A percentile compares a stretch with the other conserved stretches of the same genome.
Conservation (phyloP, 2,329 filamentous ascomycete genomes). For the Phaeoacremonium minimum region DNA sequence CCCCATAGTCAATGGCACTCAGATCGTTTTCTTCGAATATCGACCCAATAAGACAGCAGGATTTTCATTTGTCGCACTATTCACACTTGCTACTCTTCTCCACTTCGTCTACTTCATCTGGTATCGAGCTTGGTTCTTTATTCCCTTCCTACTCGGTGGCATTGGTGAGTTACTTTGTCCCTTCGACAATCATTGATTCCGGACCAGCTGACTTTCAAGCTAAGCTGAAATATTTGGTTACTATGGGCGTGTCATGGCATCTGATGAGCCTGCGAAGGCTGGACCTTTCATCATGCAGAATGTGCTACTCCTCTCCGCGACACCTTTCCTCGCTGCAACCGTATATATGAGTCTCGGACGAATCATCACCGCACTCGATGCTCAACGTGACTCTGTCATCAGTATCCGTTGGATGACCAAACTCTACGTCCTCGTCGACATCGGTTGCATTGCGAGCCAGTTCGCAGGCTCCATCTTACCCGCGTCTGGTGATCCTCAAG, state of each 20-base stretch:
- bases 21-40: conserved; percentile 12
- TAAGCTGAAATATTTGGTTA: conserved; percentile 33
- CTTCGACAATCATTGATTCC: neutral
- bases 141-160: conserved; percentile 9
- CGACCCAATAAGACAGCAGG: conserved; percentile 9
- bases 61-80: conserved; percentile 11
- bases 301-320: conserved; percentile 30
- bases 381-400: conserved; percentile 29
- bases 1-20: conserved; percentile 9
- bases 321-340: conserved; percentile 32
- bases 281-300: conserved; percentile 29
- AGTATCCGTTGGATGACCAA: conserved; percentile 32
- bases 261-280: conserved; percentile 11
- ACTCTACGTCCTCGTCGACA: conserved; percentile 40
- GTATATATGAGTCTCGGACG: conserved; percentile 36
- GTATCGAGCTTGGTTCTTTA: conserved; percentile 7
- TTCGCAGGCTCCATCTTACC: conserved; percentile 21
- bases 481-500: conserved; percentile 7
- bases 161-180: conserved; percentile 3
- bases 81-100: conserved; percentile 3
- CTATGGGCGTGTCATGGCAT: conserved; percentile 15
- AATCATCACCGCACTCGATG: conserved; percentile 24
- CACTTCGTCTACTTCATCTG: conserved; percentile 6
- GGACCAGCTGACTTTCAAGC: neutral
- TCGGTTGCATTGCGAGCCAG: conserved; percentile 37